Evolutionary conservation across 2,329 filamentous ascomycete species (phyloP), one percentile per base, ranked within the genome.

Genomic region (Esteya vermicola): DNA sequence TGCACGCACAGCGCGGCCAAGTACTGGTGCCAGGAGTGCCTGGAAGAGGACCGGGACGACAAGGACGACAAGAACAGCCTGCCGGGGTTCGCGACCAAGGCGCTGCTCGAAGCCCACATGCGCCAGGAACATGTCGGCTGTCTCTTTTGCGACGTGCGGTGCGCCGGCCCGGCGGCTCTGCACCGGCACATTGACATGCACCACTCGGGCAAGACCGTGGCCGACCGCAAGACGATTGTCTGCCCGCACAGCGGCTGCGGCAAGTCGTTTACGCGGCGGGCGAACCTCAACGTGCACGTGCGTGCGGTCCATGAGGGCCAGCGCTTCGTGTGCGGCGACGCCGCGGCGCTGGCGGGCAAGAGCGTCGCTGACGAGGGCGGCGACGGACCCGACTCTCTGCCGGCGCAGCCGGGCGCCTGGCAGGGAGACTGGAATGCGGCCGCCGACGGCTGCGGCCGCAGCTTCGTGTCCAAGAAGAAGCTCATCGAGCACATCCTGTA

Each of bases 401-500:
- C n/a, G 18, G 20, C 31, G 14, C 12, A 23, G 13, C 18, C n/a
- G 9, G 55, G 60, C 32, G 6, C 68, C 63, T 75, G 74, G 33
- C 60, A 91, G 2, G 58, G 62, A 9, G 64, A 58, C 6, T 93
- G 85, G 81, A 52, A 54, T 36, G 42, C 70, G 68, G 27, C 16
- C 19, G 59, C 68, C 9, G 67, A 76, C 38, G 83, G 80, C 14
- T 96, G 89, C 52, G 82, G 80, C 3, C 72, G 76, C 45, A 70
- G 71, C 27, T 91, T 93, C 52, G 72, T 74, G 43, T 82, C 80
- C 45, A 94, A 93, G 57, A 70, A 75, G 16, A 77, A 76, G 23
- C 68, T 95, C 0, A 82, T 89, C 56, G 81, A 91, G 48, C 89
- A 96, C 54, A 70, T 95, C 33, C 78, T 84, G 18, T 85, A 81